Evolutionary conservation across 169 alveolate species (phyloP), one percentile per base, ranked within the genome.

Genomic region (Haemoproteus tartakovskyi): DNA sequence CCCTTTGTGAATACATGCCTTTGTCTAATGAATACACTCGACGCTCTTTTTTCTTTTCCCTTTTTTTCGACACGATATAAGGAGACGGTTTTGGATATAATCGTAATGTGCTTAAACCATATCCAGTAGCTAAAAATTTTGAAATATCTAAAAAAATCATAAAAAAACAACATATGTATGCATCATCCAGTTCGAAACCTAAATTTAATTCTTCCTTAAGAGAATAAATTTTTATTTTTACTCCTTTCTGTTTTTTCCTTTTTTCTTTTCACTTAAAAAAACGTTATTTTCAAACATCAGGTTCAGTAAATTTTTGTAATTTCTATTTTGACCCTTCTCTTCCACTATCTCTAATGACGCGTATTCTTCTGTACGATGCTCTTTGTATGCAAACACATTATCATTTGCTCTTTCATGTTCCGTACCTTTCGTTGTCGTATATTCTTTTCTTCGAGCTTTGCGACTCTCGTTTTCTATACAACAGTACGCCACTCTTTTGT

Each of bases 31-130:
- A 16, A 0, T 30, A 38, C 33, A 6, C 29, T 11, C 40, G 37
- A 37, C 54, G 50, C 22, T 46, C 41, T 19, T 29, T 30, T 74
- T 45, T 33, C 26, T 74, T 56, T 38, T 37, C 51, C 3, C 46
- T 21, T 37, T 51, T 74, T n/a, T 47, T 24, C 22, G 84, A 57
- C 46, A 74, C 78, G 27, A 74, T 74, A 40, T 74, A 74, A 29
- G 84, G 84, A 21, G 84, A 74, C 18, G 84, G 84, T 45, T 74
- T 74, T 0, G 84, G 84, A n/a, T 74, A 74, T n/a, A 74, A 60
- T 36, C 46, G 84, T 18, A 57, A 37, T n/a, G 84, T 74, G 36
- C 84, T 74, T 54, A 74, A 24, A 26, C 59, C 59, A 21, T 57
- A 56, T n/a, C 78, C 78, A 3, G 60, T 74, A 3, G 84, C 43